Percentiles rank a stretch among this genome's conserved stretches.
Evolutionary conservation across 1,139 yeast species (phyloP).

Genomic region (Trichomonascaceae sp.): DNA sequence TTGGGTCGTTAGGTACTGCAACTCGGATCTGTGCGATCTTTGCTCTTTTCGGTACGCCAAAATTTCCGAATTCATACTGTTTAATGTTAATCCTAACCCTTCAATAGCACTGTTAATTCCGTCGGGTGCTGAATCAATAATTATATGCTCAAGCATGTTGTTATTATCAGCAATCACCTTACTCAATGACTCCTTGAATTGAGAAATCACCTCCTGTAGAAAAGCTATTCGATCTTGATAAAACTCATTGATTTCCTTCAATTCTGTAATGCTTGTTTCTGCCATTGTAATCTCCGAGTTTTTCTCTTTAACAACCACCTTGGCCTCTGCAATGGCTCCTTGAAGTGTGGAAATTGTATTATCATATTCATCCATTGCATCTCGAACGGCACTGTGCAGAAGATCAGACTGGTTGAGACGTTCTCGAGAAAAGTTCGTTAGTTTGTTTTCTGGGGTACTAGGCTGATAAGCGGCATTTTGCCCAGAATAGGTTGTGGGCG

Average conservation of each 20-base stretch:
- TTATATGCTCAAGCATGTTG: not conserved
- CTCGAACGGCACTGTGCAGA: conserved; percentile 21
- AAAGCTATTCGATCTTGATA: conserved; percentile 13
- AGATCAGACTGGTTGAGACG: conserved; percentile 18
- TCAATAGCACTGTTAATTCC: not conserved
- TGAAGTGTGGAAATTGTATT: conserved; percentile 22
- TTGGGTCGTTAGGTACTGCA: conserved; percentile 22
- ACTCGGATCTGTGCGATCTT: conserved; percentile 19
- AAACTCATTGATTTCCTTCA: conserved; percentile 12
- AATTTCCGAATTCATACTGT: conserved; percentile 15
- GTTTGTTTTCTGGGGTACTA: conserved; percentile 2
- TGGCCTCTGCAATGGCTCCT: conserved; percentile 16
- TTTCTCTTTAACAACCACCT: conserved; percentile 14
- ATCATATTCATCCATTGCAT: conserved; percentile 22
- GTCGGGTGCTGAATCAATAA: not conserved
- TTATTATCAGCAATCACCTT: conserved; percentile 3
- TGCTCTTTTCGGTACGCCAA: conserved; percentile 20
- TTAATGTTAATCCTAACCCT: not conserved
- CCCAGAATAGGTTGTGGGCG: conserved; percentile 2
- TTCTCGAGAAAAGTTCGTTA: conserved; percentile 15
- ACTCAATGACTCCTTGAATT: conserved; percentile 4
- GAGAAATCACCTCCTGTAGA: conserved; percentile 12
- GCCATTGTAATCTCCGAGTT: conserved; percentile 10
- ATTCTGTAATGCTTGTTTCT: conserved; percentile 11
- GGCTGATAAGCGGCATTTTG: not conserved